Conservation (phyloP, 345 rosid species). For the Toxicodendron radicans region DNA sequence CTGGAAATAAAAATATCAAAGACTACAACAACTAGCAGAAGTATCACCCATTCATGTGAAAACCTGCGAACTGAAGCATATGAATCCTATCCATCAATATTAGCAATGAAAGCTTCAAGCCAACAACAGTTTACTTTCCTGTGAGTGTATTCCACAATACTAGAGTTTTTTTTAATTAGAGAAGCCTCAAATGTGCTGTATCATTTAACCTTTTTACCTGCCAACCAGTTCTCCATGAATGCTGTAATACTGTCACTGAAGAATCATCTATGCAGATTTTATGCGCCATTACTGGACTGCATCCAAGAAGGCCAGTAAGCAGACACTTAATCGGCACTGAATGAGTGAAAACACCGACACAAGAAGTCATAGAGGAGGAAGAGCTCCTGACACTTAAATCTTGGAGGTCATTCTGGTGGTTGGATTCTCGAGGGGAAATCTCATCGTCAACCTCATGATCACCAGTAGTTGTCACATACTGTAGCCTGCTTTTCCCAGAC, state of each 20-base stretch:
- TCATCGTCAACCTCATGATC: constrained; percentile 72
- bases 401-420: constrained; percentile 42
- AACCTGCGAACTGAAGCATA: constrained; percentile 16
- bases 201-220: constrained; percentile 88
- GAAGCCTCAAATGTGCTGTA: constrained; percentile 84
- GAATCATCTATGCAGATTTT: constrained; percentile 88
- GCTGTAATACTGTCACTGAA: constrained; percentile 80
- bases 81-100: constrained; percentile 15
- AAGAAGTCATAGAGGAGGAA: constrained; percentile 44
- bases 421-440: constrained; percentile 55
- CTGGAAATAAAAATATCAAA: constrained; percentile 33
- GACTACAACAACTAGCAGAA: constrained; percentile 31
- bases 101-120: constrained; percentile 11
- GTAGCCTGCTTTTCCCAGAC: constrained; percentile 93
- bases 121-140: constrained; percentile 19
- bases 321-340: constrained; percentile 84
- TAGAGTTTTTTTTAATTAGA: constrained; percentile 36
- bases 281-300: constrained; percentile 71
- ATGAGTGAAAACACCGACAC: constrained; percentile 81
- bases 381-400: constrained; percentile 50
- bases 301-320: constrained; percentile 74
- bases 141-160: background rate
- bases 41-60: constrained; percentile 14
- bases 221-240: constrained; percentile 89
- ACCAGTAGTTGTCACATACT: constrained; percentile 60